Percentiles rank a stretch among this genome's conserved stretches.
Conservation (phyloP, 768 basidiomycete species). For the Termitomyces sp. region DNA sequence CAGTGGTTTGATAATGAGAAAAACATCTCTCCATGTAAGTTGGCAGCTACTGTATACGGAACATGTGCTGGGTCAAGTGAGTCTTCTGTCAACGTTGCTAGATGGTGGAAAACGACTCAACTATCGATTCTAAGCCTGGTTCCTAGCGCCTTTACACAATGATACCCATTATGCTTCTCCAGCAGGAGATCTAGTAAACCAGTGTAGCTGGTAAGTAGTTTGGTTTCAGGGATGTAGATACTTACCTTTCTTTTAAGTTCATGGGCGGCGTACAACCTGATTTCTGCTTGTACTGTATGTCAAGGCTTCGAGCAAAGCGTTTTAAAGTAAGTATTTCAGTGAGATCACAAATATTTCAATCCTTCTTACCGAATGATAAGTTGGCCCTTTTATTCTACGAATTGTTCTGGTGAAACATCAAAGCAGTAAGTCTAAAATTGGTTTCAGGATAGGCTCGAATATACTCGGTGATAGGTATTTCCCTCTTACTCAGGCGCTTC, state of each 20-base stretch:
- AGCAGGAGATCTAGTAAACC: constrained; percentile 12
- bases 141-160: constrained; percentile 15
- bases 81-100: constrained; percentile 6
- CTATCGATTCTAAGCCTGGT: constrained; percentile 21
- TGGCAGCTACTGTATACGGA: constrained; percentile 28
- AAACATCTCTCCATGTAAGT: constrained; percentile 27
- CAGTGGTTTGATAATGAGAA: constrained; percentile 31
- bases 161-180: background rate
- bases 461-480: constrained; percentile 26
- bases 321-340: constrained; percentile 23
- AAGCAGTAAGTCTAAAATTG: constrained; percentile 1
- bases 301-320: constrained; percentile 28
- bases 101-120: background rate
- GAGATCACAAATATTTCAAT: background rate
- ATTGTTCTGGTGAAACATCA: constrained; percentile 8
- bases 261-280: constrained; percentile 51
- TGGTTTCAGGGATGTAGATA: background rate
- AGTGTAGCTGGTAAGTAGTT: constrained; percentile 33
- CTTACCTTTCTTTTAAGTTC: constrained; percentile 28
- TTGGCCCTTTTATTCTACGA: constrained; percentile 4
- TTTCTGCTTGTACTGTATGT: constrained; percentile 46
- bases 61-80: constrained; percentile 31
- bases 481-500: constrained; percentile 27
- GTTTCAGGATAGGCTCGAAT: background rate
- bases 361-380: background rate